Conservation (phyloP, 192 early-diverging fungal genomes). For the Coemansia sp. region DNA sequence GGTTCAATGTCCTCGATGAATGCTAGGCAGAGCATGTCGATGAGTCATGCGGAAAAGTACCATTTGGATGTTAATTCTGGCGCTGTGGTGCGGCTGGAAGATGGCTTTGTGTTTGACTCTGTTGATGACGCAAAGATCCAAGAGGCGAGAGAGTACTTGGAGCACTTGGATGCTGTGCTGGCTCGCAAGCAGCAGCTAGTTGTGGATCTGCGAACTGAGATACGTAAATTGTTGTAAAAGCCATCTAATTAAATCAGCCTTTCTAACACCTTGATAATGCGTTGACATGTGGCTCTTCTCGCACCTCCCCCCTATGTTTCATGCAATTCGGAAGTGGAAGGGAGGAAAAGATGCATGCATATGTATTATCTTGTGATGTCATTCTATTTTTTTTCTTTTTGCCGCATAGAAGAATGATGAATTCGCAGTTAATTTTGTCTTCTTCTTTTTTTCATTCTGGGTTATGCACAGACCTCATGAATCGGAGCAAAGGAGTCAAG, state of each 20-base stretch:
- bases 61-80: constrained; percentile 38
- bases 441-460: too few species aligned
- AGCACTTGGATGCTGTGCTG: constrained; percentile 62
- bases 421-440: too few species aligned
- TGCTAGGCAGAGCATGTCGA: constrained; percentile 49
- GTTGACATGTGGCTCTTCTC: not conserved
- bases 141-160: constrained; percentile 65
- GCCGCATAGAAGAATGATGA: too few species aligned
- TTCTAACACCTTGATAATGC: not conserved
- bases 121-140: constrained; percentile 64
- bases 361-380: not conserved
- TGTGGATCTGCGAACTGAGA: constrained; percentile 41
- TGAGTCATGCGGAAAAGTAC: constrained; percentile 46
- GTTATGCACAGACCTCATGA: not conserved
- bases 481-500: not conserved
- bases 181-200: constrained; percentile 61
- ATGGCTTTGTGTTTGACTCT: constrained; percentile 40
- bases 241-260: not conserved
- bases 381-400: not conserved
- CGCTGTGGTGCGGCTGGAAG: constrained; percentile 36
- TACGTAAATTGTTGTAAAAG: constrained; percentile 33
- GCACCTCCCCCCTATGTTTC: too few species aligned
- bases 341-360: not conserved
- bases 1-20: constrained; percentile 10
- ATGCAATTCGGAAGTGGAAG: not conserved